Percentiles rank a stretch among this genome's conserved stretches.
Evolutionary conservation across 176 grass and related monocot species (phyloP).

Genomic region (Juncus inflexus): DNA sequence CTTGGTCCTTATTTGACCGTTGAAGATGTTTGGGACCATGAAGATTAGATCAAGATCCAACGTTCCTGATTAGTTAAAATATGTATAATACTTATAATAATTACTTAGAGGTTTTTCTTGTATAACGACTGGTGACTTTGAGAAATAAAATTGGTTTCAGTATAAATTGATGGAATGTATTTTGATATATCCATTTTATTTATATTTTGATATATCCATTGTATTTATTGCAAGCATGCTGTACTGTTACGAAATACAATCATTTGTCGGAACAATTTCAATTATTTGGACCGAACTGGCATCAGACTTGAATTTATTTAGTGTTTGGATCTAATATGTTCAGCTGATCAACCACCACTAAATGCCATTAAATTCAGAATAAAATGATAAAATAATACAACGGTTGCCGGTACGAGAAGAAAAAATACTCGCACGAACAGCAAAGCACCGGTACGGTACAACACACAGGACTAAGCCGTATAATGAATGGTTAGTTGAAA

Average conservation of each 20-base stretch:
- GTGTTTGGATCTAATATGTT: neutral
- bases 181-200: no score
- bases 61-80: neutral
- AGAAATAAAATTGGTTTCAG: neutral
- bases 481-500: conserved; percentile 2
- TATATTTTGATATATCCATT: no score
- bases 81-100: no score
- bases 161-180: neutral
- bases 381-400: conserved; percentile 3
- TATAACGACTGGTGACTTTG: no score
- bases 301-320: no score
- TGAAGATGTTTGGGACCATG: conserved; percentile 60
- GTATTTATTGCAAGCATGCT: no score
- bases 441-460: conserved; percentile 16
- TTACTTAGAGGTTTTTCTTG: no score
- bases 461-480: conserved; percentile 11
- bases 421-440: conserved; percentile 29
- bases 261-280: neutral
- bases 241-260: conserved; percentile 1
- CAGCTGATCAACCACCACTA: conserved; percentile 7
- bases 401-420: conserved; percentile 5
- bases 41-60: conserved; percentile 37
- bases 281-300: conserved; percentile 17
- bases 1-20: conserved; percentile 55
- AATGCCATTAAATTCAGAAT: neutral